These are phyloP conservation scores for Hypomontagnella submonticulosa DNA, from an alignment of 495 filamentous ascomycete species.

Conservation along the genomic window DNA sequence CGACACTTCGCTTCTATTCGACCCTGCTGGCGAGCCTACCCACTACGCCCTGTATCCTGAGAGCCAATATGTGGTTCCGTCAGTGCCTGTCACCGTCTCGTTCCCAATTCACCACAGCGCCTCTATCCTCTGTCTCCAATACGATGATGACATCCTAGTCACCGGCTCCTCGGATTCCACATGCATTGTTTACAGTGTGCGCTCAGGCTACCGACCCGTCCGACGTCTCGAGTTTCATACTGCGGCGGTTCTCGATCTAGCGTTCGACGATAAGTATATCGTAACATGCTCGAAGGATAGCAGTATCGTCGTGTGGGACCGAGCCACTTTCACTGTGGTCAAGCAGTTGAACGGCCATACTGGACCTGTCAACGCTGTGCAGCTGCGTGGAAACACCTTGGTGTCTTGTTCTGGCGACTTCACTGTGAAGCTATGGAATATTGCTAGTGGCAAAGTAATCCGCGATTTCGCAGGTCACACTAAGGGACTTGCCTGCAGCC, in stretches of 20 bases:
- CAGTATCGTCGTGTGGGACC: conserved; percentile 92
- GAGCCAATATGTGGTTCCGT: conserved; percentile 54
- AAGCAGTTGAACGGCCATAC: conserved; percentile 82
- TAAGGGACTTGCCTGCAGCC: conserved; percentile 92
- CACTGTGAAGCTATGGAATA: conserved; percentile 92
- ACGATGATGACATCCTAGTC: conserved; percentile 89
- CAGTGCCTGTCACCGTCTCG: conserved; percentile 59
- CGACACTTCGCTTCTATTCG: conserved; percentile 56
- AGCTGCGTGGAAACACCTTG: conserved; percentile 88
- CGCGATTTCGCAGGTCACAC: conserved; percentile 88
- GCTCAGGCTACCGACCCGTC: conserved; percentile 78
- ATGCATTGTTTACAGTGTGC: conserved; percentile 91
- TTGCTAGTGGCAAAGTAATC: conserved; percentile 82
- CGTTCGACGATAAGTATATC: conserved; percentile 90
- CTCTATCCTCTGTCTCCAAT: conserved; percentile 94
- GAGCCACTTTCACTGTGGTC: conserved; percentile 75
- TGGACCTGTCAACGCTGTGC: conserved; percentile 95
- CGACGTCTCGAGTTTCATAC: conserved; percentile 78
- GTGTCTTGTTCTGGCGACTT: conserved; percentile 95
- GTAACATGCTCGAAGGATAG: conserved; percentile 96
- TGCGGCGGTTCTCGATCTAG: conserved; percentile 91
- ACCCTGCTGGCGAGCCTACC: conserved; percentile 52
- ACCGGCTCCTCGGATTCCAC: conserved; percentile 93
- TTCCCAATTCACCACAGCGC: conserved; percentile 76
- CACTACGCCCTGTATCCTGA: conserved; percentile 62